These are phyloP conservation scores for Candida smagusa DNA, from an alignment of 1,139 yeast species.

Conservation along the genomic window DNA sequence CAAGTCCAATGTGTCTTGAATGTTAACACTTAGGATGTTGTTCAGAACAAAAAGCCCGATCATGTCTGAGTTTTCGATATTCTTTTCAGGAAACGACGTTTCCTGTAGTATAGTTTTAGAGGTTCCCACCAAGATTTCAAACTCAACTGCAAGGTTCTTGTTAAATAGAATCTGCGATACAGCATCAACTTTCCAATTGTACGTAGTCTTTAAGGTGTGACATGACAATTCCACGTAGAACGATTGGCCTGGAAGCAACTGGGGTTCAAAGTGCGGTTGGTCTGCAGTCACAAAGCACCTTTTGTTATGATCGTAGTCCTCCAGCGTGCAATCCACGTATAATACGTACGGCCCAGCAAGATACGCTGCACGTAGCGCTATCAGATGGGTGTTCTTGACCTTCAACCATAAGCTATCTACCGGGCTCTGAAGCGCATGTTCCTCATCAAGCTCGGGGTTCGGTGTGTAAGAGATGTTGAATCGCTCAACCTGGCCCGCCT, in stretches of 20 bases:
- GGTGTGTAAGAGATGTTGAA: constrained; percentile 36
- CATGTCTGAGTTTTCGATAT: constrained; percentile 26
- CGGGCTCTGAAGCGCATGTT: constrained; percentile 11
- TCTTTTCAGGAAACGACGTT: constrained; percentile 27
- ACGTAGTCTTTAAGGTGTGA: constrained; percentile 24
- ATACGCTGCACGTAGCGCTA: constrained; percentile 82
- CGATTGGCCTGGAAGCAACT: constrained; percentile 32
- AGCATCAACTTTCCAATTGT: constrained; percentile 84
- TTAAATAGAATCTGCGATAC: constrained; percentile 81
- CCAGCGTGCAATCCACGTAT: constrained; percentile 75
- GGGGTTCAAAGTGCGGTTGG: constrained; percentile 68
- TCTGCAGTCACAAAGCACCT: constrained; percentile 63
- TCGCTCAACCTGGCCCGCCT: constrained; percentile 38
- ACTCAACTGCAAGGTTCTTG: constrained; percentile 62
- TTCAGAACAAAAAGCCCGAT: constrained; percentile 27
- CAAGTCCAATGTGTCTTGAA: constrained; percentile 62
- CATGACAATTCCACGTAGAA: constrained; percentile 23
- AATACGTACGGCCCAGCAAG: constrained; percentile 87
- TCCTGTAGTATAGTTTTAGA: constrained; percentile 43
- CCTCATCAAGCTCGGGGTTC: not conserved
- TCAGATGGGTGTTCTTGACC: constrained; percentile 68
- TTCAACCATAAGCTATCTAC: constrained; percentile 49
- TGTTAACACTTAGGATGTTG: constrained; percentile 35
- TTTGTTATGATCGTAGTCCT: constrained; percentile 55
- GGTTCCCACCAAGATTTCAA: constrained; percentile 63